These are phyloP conservation scores for Plectosphaerella sp. DNA, from an alignment of 2,329 filamentous ascomycete genomes.

Conservation along the genomic window DNA sequence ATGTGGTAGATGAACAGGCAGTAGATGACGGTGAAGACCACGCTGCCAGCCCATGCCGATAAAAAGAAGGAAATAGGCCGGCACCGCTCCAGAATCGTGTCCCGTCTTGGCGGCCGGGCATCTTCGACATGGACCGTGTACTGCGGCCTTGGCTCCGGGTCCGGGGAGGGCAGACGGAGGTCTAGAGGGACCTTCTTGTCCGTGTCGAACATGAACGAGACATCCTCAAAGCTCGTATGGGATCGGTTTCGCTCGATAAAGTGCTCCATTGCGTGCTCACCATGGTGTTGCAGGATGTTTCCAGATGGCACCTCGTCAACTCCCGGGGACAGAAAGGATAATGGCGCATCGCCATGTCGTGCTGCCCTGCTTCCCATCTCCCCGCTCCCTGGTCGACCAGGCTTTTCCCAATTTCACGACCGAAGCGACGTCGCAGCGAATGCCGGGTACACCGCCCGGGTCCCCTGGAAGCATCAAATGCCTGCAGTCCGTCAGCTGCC, in stretches of 20 bases:
- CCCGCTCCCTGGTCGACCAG: no score
- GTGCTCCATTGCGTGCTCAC: not conserved
- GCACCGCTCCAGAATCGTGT: not conserved
- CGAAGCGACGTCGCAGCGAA: no score
- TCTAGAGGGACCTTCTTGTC: conserved; percentile 2
- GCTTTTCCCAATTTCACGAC: no score
- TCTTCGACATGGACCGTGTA: not conserved
- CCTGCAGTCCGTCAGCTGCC: no score
- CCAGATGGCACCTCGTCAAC: no score
- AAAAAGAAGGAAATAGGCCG: conserved; percentile 1
- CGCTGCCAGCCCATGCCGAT: conserved; percentile 3
- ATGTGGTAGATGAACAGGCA: conserved; percentile 7
- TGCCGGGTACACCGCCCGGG: no score
- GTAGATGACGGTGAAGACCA: conserved; percentile 5
- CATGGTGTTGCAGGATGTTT: no score
- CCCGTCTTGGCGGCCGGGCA: not conserved
- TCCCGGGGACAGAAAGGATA: no score
- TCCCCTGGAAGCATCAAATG: no score
- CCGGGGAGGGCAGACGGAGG: not conserved
- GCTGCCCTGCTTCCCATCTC: no score
- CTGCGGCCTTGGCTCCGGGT: not conserved
- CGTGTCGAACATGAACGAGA: conserved; percentile 4
- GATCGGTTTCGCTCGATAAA: not conserved
- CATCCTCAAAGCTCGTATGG: not conserved
- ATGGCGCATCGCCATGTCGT: no score